Percentiles rank a stretch among this genome's conserved stretches.
These are phyloP conservation scores for Heterobasidion occidentale DNA, from an alignment of 1,284 basidiomycete species.

Conservation along the genomic window DNA sequence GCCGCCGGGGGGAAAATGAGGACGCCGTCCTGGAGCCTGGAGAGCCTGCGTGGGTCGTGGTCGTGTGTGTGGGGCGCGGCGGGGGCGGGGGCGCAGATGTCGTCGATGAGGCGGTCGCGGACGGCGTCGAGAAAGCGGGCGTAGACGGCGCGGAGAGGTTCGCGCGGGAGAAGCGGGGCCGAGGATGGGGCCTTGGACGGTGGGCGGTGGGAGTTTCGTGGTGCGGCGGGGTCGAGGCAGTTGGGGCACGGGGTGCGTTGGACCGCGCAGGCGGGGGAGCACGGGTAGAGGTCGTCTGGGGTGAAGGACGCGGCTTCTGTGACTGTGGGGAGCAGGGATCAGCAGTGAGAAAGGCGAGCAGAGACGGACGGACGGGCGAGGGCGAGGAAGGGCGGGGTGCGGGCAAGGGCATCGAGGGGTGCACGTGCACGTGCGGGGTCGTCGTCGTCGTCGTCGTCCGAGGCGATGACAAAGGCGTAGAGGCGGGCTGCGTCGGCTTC, in stretches of 20 bases:
- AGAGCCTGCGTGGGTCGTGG: conserved; percentile 20
- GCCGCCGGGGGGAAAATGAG: conserved; percentile 38
- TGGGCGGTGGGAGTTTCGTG: conserved; percentile 9
- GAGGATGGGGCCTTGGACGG: conserved; percentile 16
- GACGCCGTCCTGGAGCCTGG: conserved; percentile 50
- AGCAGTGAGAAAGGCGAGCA: background rate
- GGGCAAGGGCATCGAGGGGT: conserved; percentile 22
- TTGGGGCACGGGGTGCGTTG: conserved; percentile 32
- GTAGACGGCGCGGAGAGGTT: conserved; percentile 36
- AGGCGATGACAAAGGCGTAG: conserved; percentile 47
- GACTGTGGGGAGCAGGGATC: conserved; percentile 11
- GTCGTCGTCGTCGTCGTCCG: conserved; percentile 24
- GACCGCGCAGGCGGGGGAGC: conserved; percentile 36
- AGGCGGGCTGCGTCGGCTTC: conserved; percentile 31
- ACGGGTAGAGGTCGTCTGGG: conserved; percentile 43
- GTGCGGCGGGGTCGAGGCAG: conserved; percentile 24
- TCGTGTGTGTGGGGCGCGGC: background rate
- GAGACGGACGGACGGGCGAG: background rate
- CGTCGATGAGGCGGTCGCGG: conserved; percentile 43
- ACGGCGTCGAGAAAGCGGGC: conserved; percentile 37
- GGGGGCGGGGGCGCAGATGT: conserved; percentile 28
- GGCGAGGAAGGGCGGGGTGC: background rate
- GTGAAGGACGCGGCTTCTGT: conserved; percentile 27
- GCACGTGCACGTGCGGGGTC: conserved; percentile 19
- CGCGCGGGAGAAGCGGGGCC: conserved; percentile 32